Evolutionary conservation across 495 filamentous ascomycete species (phyloP).

Genomic region (Penicillium robsamsonii): DNA sequence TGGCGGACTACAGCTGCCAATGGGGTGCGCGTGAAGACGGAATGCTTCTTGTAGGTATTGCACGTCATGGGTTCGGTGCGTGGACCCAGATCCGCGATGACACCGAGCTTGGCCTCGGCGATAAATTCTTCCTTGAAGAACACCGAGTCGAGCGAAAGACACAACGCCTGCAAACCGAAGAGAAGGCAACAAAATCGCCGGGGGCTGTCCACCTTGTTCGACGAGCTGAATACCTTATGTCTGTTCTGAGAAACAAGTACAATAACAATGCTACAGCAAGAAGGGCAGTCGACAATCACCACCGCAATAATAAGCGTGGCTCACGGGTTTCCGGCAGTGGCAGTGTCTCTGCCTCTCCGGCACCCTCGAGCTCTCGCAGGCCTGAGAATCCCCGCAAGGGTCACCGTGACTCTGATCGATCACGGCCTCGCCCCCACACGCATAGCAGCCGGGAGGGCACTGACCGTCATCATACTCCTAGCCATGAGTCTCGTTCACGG

Average conservation of each 20-base stretch:
- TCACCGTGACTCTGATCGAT: slow-evolving; percentile 51
- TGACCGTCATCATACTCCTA: slow-evolving; percentile 47
- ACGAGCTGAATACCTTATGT: slow-evolving; percentile 89
- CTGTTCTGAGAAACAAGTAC: slow-evolving; percentile 77
- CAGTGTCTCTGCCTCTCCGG: slow-evolving; percentile 55
- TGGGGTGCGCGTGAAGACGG: slow-evolving; percentile 95
- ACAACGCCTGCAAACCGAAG: slow-evolving; percentile 73
- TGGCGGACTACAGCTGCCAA: slow-evolving; percentile 77
- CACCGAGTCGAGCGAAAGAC: slow-evolving; percentile 97
- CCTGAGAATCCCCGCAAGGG: slow-evolving; percentile 35
- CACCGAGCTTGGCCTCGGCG: slow-evolving; percentile 75
- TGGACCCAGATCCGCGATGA: slow-evolving; percentile 94
- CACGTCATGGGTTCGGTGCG: slow-evolving; percentile 87
- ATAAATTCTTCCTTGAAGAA: slow-evolving; percentile 96
- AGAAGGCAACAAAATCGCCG: slow-evolving; percentile 80
- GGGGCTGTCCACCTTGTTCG: slow-evolving; percentile 95
- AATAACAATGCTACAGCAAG: slow-evolving; percentile 67
- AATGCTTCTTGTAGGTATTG: slow-evolving; percentile 94
- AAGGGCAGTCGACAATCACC: slow-evolving; percentile 81
- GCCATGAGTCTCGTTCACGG: slow-evolving; percentile 37
- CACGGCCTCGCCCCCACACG: slow-evolving; percentile 49
- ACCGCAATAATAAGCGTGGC: slow-evolving; percentile 77
- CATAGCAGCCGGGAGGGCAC: slow-evolving; percentile 46
- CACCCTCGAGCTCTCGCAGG: slow-evolving; percentile 38
- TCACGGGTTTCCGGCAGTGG: slow-evolving; percentile 39